Conservation (phyloP, 257 asterid species). For the Solanum microdontum region DNA sequence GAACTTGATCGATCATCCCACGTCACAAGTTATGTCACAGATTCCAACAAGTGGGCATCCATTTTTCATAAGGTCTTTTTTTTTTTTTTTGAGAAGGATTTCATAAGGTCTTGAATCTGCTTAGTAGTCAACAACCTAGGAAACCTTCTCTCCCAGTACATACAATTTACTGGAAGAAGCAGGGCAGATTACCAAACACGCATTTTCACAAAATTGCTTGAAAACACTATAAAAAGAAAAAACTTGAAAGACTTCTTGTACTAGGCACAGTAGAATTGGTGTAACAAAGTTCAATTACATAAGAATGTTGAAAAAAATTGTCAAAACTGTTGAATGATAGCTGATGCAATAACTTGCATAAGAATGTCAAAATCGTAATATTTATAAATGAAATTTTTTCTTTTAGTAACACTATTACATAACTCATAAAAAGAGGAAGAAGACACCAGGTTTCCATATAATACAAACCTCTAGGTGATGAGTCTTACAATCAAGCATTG, state of each 20-base stretch:
- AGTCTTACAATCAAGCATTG: background rate
- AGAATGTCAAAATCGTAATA: background rate
- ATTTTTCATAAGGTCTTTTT: slow-evolving; percentile 45
- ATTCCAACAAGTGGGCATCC: slow-evolving; percentile 80
- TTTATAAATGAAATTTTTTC: background rate
- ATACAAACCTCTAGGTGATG: background rate
- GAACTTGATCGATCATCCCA: slow-evolving; percentile 81
- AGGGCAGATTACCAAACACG: background rate
- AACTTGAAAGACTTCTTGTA: background rate
- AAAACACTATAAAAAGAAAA: background rate
- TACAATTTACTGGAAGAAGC: slow-evolving; percentile 60
- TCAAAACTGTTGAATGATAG: background rate
- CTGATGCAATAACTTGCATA: background rate
- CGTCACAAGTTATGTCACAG: slow-evolving; percentile 83
- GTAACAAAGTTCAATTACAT: background rate
- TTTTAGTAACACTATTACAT: background rate
- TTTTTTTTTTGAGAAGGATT: background rate
- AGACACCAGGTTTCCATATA: background rate
- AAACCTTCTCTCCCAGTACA: slow-evolving; percentile 94
- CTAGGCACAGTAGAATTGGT: background rate
- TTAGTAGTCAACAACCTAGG: slow-evolving; percentile 60
- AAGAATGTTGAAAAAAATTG: background rate
- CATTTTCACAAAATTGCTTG: background rate
- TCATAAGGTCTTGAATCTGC: slow-evolving; percentile 63
- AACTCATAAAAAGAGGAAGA: background rate